Base-by-base conservation (phyloP, 139 green algal species). In the Auxenochlorella pyrenoidosa region DNA sequence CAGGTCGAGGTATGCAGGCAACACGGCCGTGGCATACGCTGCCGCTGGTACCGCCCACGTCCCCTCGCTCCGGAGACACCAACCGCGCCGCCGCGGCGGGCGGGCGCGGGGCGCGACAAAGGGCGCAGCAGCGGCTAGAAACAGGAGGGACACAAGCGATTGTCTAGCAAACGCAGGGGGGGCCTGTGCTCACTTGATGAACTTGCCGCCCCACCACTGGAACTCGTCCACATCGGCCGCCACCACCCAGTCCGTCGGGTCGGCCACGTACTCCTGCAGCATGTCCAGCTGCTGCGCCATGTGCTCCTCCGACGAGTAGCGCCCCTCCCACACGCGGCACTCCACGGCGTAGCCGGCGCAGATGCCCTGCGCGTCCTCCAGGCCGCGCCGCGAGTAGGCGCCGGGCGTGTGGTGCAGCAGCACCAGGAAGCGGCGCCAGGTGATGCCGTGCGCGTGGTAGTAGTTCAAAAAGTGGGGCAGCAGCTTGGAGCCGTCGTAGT, bases 401-500 rank as follows among this genome's bases (percentile, higher is more conserved):
- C 77, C 86, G 0, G 90, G 84, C 34, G 89, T 92, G 75, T 92
- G 87, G 90, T 94, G 92, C 59, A 94, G 63, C 60, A 92, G 66
- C 28, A 94, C 80, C n/a, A 94, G 85, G 63, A 94, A 90, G 84
- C 88, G 85, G 58, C 83, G 60, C 68, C 75, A 87, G 3, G 84
- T 78, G 30, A 94, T 82, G 28, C 90, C 90, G 12, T 92, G 84
- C 22, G 58, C 72, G 44, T 89, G 81, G 78, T 94, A 94, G 68
- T 94, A 87, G 43, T 94, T 84, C 26, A 94, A 43, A 43, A 94
- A 94, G 70, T 94, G 91, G 60, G 87, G 90, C 47, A 94, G 79
- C 82, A 93, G n/a, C 40, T 75, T 54, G 70, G 58, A 79, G 44
- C 91, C 91, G 73, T 89, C 90, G 63, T 94, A 91, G 44, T 94